phyloP scores from a whole-genome alignment of 495 filamentous ascomycete genomes.

The Xylaria scruposa region DNA sequence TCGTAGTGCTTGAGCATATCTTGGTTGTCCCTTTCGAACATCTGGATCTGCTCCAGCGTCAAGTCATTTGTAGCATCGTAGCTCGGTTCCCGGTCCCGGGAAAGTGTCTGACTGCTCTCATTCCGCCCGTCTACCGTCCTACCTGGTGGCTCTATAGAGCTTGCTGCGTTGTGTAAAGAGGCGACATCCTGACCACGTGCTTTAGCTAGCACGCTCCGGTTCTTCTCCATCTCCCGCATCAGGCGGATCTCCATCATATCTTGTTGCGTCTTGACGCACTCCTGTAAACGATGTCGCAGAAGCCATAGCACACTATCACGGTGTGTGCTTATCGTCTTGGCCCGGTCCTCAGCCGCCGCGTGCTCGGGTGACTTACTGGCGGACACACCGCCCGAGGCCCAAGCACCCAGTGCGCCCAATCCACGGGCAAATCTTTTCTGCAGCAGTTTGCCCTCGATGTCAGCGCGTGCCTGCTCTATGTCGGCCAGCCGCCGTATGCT shows the following conservation, averaged over 20 bases:
- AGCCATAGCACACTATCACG: conserved; percentile 86
- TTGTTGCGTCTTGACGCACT: conserved; percentile 76
- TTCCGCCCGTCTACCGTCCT: conserved; percentile 30
- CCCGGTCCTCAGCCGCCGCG: conserved; percentile 69
- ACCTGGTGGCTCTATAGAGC: conserved; percentile 29
- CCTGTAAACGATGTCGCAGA: conserved; percentile 74
- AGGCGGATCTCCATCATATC: conserved; percentile 91
- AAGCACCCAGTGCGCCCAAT: conserved; percentile 68
- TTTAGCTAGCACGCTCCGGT: conserved; percentile 84
- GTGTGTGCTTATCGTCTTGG: conserved; percentile 63
- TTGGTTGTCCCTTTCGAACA: conserved; percentile 94
- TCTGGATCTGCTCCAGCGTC: conserved; percentile 81
- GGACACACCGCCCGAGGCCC: conserved; percentile 69
- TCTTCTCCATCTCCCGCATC: conserved; percentile 84
- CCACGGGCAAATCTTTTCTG: conserved; percentile 69
- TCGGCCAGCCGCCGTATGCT: conserved; percentile 78
- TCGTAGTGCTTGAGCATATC: conserved; percentile 92
- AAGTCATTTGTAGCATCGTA: conserved; percentile 63
- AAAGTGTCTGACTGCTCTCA: conserved; percentile 28
- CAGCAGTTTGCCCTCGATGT: conserved; percentile 69
- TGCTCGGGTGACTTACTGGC: conserved; percentile 64
- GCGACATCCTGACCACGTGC: conserved; percentile 45
- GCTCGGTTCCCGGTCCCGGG: conserved; percentile 28
- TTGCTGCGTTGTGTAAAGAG: conserved; percentile 27
- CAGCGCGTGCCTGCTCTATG: conserved; percentile 80